phyloP scores from a whole-genome alignment of 2,329 filamentous ascomycete species.

The Epichloe festucae region DNA sequence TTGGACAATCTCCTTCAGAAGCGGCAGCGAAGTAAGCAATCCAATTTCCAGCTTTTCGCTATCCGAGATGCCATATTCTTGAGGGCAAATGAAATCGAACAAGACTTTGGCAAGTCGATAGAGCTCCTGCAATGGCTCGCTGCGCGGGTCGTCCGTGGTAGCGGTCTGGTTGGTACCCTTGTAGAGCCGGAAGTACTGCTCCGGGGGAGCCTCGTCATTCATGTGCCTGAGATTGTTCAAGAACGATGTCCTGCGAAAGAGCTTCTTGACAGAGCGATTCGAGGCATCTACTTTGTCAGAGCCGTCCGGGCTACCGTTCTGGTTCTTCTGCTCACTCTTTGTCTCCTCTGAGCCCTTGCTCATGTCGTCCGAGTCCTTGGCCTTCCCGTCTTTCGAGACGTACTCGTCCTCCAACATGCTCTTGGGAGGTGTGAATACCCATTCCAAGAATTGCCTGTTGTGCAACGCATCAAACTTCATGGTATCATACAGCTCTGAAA shows the following conservation, averaged over 20 bases:
- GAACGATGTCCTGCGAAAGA: slow-evolving; percentile 50
- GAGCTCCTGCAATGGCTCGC: slow-evolving; percentile 81
- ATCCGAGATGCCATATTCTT: slow-evolving; percentile 94
- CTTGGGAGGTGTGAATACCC: slow-evolving; percentile 85
- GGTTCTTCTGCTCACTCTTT: slow-evolving; percentile 16
- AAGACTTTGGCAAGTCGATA: slow-evolving; percentile 90
- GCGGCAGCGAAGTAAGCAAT: slow-evolving; percentile 78
- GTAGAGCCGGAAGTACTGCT: slow-evolving; percentile 83
- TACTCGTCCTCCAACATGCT: slow-evolving; percentile 63
- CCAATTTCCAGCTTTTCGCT: slow-evolving; percentile 98
- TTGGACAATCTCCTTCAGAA: slow-evolving; percentile 92
- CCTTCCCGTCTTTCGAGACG: slow-evolving; percentile 28
- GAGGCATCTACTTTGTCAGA: slow-evolving; percentile 28
- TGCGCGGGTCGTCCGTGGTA: slow-evolving; percentile 68
- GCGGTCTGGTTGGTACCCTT: slow-evolving; percentile 55
- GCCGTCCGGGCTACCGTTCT: slow-evolving; percentile 19
- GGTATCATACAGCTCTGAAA: slow-evolving; percentile 95
- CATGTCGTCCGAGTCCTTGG: slow-evolving; percentile 28
- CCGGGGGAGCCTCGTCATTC: slow-evolving; percentile 43
- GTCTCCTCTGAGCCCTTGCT: slow-evolving; percentile 23
- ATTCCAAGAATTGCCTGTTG: slow-evolving; percentile 91
- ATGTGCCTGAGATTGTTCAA: slow-evolving; percentile 38
- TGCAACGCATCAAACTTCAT: slow-evolving; percentile 99
- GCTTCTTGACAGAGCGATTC: slow-evolving; percentile 25
- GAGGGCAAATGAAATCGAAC: slow-evolving; percentile 96